Evolutionary conservation across 179 eudicot genomes (phyloP).

Genomic region (Heliamphora pulchella): DNA sequence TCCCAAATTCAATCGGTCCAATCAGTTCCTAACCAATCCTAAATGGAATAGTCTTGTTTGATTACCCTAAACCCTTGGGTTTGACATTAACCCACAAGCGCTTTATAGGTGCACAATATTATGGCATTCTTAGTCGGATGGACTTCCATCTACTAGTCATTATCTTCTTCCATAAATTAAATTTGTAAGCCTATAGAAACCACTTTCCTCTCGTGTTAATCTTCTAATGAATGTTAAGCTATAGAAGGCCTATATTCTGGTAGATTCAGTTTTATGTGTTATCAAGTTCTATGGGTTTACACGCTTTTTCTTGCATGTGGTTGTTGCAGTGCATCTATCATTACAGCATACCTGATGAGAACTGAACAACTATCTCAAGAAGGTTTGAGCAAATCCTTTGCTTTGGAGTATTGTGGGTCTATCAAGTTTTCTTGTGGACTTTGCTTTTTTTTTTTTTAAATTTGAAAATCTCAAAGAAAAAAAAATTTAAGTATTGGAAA

Average conservation of each 20-base stretch:
- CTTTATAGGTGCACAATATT: background rate
- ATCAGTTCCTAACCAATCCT: background rate
- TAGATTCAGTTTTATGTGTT: conserved; percentile 34
- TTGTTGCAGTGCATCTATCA: conserved; percentile 83
- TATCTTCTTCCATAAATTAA: background rate
- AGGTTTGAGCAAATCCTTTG: conserved; percentile 44
- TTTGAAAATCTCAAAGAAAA: too few species aligned
- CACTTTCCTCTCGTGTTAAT: conserved; percentile 2
- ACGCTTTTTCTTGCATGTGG: conserved; percentile 37
- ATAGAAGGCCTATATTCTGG: conserved; percentile 15
- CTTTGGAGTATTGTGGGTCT: conserved; percentile 16
- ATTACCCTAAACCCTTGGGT: background rate
- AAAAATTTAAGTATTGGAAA: too few species aligned
- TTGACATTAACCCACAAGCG: background rate
- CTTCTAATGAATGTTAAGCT: background rate
- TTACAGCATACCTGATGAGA: conserved; percentile 93
- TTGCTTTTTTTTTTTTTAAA: background rate
- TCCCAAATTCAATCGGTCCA: background rate
- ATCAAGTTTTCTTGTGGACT: conserved; percentile 11
- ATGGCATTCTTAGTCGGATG: too few species aligned
- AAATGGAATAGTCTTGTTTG: background rate
- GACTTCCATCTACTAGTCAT: background rate
- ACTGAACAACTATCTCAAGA: conserved; percentile 73
- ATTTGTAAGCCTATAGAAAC: background rate
- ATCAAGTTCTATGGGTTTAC: conserved; percentile 31